Conservation (phyloP, 2,329 filamentous ascomycete species). For the Exophiala mesophila region DNA sequence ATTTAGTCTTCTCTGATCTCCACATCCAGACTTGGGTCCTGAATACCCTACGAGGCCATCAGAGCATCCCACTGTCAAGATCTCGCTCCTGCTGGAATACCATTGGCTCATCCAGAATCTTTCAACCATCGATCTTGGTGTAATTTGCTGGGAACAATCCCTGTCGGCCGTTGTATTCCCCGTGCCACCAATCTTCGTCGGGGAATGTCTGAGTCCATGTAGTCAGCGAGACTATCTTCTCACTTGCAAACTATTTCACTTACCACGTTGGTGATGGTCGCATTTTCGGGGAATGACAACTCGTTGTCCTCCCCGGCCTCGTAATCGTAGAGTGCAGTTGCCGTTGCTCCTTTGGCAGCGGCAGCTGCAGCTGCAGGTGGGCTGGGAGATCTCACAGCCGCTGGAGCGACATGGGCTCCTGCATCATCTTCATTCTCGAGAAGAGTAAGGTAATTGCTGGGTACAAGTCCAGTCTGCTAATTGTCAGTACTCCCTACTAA, state of each 20-base stretch:
- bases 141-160: constrained; percentile 71
- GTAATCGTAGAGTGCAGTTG: constrained; percentile 89
- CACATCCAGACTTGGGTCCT: too few species aligned
- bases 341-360: constrained; percentile 54
- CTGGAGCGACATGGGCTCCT: constrained; percentile 29
- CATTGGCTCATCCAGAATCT: not conserved
- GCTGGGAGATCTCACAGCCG: constrained; percentile 35
- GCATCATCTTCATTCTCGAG: constrained; percentile 54
- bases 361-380: constrained; percentile 36
- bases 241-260: too few species aligned
- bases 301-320: constrained; percentile 93
- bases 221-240: too few species aligned
- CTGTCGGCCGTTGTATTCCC: constrained; percentile 69
- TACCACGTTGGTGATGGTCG: constrained; percentile 72
- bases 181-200: constrained; percentile 98
- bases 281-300: constrained; percentile 81
- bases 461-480: constrained; percentile 66
- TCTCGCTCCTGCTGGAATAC: too few species aligned
- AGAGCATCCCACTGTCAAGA: too few species aligned
- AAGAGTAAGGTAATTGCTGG: constrained; percentile 93
- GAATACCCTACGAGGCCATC: too few species aligned
- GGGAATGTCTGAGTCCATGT: constrained; percentile 87
- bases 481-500: constrained; percentile 1
- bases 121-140: constrained; percentile 39
- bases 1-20: too few species aligned